Conservation (phyloP, 345 rosid species). For the Arabidopsis arenosa region DNA sequence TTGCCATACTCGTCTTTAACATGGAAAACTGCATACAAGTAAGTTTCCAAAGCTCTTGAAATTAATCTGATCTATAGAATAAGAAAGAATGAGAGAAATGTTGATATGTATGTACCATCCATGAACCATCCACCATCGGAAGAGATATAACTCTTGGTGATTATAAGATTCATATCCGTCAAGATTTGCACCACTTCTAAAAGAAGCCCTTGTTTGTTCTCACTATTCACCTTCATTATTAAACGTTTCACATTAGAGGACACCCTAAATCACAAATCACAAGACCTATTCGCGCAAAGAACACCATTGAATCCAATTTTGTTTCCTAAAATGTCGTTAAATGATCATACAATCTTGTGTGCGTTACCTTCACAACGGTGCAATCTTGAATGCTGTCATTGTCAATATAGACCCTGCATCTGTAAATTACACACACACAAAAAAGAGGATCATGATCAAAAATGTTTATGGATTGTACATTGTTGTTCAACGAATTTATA, state of each 20-base stretch:
- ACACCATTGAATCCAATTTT: neutral
- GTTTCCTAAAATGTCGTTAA: too few species aligned
- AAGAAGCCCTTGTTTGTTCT: constrained; percentile 77
- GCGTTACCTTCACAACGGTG: constrained; percentile 64
- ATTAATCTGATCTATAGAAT: neutral
- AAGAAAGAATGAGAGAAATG: neutral
- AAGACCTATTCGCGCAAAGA: neutral
- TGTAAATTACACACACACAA: constrained; percentile 37
- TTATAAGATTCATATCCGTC: constrained; percentile 71
- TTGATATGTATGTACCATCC: constrained; percentile 56
- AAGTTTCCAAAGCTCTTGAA: neutral
- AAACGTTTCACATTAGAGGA: constrained; percentile 4
- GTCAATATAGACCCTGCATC: constrained; percentile 75
- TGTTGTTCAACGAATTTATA: neutral
- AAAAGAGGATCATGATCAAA: neutral
- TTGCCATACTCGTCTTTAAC: constrained; percentile 76
- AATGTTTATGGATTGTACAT: constrained; percentile 50
- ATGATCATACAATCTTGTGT: neutral
- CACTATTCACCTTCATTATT: constrained; percentile 59
- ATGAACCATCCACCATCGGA: constrained; percentile 86
- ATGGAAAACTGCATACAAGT: constrained; percentile 63
- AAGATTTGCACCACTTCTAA: constrained; percentile 77
- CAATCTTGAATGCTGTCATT: constrained; percentile 75
- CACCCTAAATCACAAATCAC: constrained; percentile 3
- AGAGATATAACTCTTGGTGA: constrained; percentile 72